Base-by-base conservation (phyloP, 2,329 filamentous ascomycete species). In the Pseudopithomyces maydicus region DNA sequence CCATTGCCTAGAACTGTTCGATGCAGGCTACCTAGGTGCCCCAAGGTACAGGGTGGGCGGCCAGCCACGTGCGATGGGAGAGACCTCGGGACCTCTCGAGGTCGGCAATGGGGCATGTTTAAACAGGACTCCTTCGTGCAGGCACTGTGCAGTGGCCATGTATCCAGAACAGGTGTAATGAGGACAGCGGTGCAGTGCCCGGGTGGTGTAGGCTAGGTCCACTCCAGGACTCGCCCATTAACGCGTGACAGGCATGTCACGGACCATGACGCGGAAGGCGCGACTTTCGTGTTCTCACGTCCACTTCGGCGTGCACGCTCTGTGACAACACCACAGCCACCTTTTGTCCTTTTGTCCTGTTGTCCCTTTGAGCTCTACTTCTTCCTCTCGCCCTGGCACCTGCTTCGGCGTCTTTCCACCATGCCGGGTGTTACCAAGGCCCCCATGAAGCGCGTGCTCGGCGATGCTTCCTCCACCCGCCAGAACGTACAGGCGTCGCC, bases 381-480 rank as follows among this genome's bases (percentile, higher is more conserved):
- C 17, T 39, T 29, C 17, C 38, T 33, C 49, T 46, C 32, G 45
- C 47, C 33, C 52, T 45, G 22, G 52, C 39, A 45, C 49, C 47
- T 19, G 46, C 44, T 15, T 42, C 56, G 12, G 11, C 41, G 22
- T 42, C 19, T 26, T 8, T 35, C 14, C 61, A 70, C 36, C 2
- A 77, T 77, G 74, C 64, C 71, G n/a, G 67, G 66, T 46, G 67
- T 72, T 29, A 58, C 67, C 23, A 69, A 60, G 56, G 70, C 77
- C 43, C 78, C 80, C 22, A 72, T 66, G 50, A 83, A 83, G 72
- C 75, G 80, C 44, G 76, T 77, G 39, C 75, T 83, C 62, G 72
- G 77, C 58, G 81, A 82, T 60, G 75, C 75, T 20, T 77, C 78
- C 15, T 77, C 66, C 56, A 78, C 77, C 43, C 77, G 77, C 57